A percentile compares a stretch with the other conserved stretches of the same genome.
phyloP scores from a whole-genome alignment of 192 early-diverging fungal genomes.

The Spizellomyces punctatus region DNA sequence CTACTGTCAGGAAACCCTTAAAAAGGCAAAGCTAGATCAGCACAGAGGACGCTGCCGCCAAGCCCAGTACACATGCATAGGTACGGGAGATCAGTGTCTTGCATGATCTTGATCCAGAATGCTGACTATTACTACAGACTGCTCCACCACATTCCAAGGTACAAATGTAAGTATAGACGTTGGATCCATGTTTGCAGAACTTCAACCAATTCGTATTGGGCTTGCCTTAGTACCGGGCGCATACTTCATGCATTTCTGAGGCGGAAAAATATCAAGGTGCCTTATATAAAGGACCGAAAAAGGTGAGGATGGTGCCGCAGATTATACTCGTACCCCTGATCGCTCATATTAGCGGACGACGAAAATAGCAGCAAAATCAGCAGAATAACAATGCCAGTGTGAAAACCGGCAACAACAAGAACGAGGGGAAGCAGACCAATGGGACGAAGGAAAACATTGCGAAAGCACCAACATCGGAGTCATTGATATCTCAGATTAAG shows the following conservation, averaged over 20 bases:
- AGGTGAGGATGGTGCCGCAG: constrained; percentile 38
- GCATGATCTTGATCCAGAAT: too few relatives aligned
- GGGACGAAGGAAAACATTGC: constrained; percentile 33
- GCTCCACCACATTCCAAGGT: constrained; percentile 80
- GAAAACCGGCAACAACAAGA: constrained; percentile 27
- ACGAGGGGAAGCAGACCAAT: neutral
- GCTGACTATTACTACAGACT: constrained; percentile 56
- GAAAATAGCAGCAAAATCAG: constrained; percentile 7
- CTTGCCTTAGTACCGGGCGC: constrained; percentile 62
- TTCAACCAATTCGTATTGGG: too few relatives aligned
- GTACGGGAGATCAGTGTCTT: neutral
- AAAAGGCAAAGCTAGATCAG: constrained; percentile 89
- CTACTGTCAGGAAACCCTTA: constrained; percentile 76
- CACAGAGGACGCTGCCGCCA: constrained; percentile 80
- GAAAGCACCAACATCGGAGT: constrained; percentile 32
- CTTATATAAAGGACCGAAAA: constrained; percentile 76
- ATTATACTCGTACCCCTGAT: neutral
- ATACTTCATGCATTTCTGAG: constrained; percentile 91
- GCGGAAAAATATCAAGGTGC: constrained; percentile 91
- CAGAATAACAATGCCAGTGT: constrained; percentile 5
- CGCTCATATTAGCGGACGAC: neutral
- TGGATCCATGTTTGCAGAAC: neutral
- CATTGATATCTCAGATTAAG: constrained; percentile 45
- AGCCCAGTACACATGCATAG: constrained; percentile 85
- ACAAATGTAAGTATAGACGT: constrained; percentile 41